Percentiles rank a stretch among this genome's conserved stretches.
Evolutionary conservation across 371 early-diverging fungal species (phyloP).

Genomic region (Aphelidium insulamus): DNA sequence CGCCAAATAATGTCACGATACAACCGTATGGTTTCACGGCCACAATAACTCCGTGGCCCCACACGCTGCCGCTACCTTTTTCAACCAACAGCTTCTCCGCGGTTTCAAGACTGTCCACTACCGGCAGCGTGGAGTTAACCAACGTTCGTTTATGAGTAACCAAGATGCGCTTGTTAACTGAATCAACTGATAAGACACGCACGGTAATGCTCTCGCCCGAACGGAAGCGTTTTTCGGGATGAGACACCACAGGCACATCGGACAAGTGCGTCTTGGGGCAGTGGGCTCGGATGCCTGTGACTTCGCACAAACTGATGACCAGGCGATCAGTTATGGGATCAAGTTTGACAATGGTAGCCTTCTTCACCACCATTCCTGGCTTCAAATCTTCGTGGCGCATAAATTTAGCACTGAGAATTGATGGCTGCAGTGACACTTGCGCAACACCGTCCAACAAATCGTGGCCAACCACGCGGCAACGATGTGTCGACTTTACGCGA

Average conservation of each 20-base stretch:
- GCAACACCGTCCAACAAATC: conserved; percentile 47
- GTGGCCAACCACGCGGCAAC: conserved; percentile 50
- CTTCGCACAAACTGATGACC: conserved; percentile 31
- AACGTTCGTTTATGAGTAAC: conserved; percentile 59
- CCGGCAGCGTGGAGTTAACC: conserved; percentile 39
- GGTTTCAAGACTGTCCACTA: conserved; percentile 28
- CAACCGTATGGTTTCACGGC: conserved; percentile 36
- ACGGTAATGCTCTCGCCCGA: conserved; percentile 33
- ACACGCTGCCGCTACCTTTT: conserved; percentile 29
- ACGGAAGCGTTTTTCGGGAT: conserved; percentile 58
- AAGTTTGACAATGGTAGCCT: conserved; percentile 21
- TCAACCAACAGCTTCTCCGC: too few relatives aligned
- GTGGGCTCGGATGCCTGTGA: conserved; percentile 31
- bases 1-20: conserved; percentile 52
- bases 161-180: conserved; percentile 21
- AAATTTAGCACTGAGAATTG: conserved; percentile 39
- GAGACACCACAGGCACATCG: conserved; percentile 41
- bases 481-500: conserved; percentile 36
- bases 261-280: conserved; percentile 47
- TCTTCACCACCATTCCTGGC: conserved; percentile 35
- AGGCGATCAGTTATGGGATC: conserved; percentile 32
- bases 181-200: conserved; percentile 40
- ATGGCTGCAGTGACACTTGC: conserved; percentile 40
- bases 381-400: conserved; percentile 40
- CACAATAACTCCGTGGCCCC: conserved; percentile 34